Evolutionary conservation across 306 rosid species (phyloP), one percentile per base, ranked within the genome.

Genomic region (Adenanthera pavonina): DNA sequence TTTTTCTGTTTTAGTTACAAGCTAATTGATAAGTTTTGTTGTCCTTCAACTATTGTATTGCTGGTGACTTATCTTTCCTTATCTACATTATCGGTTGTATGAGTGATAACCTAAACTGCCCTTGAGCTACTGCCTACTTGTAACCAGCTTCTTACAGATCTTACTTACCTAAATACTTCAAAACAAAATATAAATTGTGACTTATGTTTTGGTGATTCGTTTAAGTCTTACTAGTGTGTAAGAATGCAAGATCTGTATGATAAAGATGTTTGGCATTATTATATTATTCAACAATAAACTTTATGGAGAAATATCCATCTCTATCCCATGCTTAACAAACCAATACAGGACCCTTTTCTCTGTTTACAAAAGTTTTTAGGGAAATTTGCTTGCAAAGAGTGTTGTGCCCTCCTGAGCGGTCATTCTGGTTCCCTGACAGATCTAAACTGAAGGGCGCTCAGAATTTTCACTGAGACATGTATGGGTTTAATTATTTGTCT

Each of bases 1-100:
- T 59, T 57, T 71, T 40, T 60, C 49, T 10, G 20, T 10, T 53
- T 46, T 64, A 61, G 64, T 74, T 85, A 60, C 17, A 3, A 60
- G 66, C 69, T 75, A 80, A 59, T 72, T 69, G 66, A 47, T 66
- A 47, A 62, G 64, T 67, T 81, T 83, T 74, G 72, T 73, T 82
- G 35, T 41, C 67, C 78, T 53, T 71, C 64, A 57, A 77, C 79
- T 64, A 54, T 78, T 49, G 65, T 65, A 62, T 36, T 73, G 66
- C 75, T 69, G 35, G 57, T 57, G 53, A 16, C 53, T 48, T 16
- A n/a, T 75, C 73, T 76, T 87, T 74, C 47, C 25, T 30, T 14
- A 64, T 72, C 72, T 74, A 72, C 67, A n/a, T 25, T 25, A 59
- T 43, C 34, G 72, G 52, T 68, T 41, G 7, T 43, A 17, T 41